A percentile compares a stretch with the other conserved stretches of the same genome.
These are phyloP conservation scores for Botrytis fragariae DNA, from an alignment of 2,329 filamentous ascomycete genomes.

Conservation along the genomic window DNA sequence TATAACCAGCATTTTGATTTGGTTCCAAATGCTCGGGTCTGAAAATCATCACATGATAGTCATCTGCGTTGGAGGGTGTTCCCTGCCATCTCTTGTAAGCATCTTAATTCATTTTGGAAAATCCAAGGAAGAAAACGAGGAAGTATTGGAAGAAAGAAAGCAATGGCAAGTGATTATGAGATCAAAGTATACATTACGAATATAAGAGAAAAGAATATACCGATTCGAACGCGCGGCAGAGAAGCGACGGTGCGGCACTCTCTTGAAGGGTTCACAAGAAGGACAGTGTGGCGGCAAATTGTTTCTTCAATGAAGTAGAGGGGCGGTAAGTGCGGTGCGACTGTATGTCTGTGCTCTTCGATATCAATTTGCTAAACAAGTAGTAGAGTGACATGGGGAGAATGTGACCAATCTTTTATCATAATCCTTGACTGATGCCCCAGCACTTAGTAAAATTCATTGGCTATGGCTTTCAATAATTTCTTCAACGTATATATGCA, in stretches of 20 bases:
- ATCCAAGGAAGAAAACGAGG: background rate
- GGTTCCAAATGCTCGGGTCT: background rate
- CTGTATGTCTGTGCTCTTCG: background rate
- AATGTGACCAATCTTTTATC: background rate
- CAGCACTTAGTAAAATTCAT: slow-evolving; percentile 4
- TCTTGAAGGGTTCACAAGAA: slow-evolving; percentile 6
- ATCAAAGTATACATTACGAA: background rate
- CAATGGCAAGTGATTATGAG: background rate
- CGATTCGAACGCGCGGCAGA: slow-evolving; percentile 14
- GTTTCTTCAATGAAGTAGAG: slow-evolving; percentile 18
- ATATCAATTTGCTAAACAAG: background rate
- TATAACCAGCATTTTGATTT: slow-evolving; percentile 10
- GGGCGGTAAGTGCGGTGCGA: slow-evolving; percentile 9
- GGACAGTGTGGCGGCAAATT: slow-evolving; percentile 11
- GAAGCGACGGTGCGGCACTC: slow-evolving; percentile 12
- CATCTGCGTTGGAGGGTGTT: slow-evolving; percentile 2
- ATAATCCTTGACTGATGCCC: slow-evolving; percentile 5
- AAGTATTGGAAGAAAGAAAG: background rate
- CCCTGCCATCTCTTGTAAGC: background rate
- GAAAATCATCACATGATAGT: slow-evolving; percentile 15
- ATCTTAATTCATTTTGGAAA: background rate
- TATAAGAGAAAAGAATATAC: background rate
- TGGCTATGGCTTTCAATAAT: background rate
- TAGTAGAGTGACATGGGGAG: slow-evolving; percentile 5
- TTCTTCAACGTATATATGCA: slow-evolving; percentile 17